Evolutionary conservation across 768 basidiomycete genomes (phyloP), one percentile per base, ranked within the genome.

Genomic region (Kwoniella bestiolae): DNA sequence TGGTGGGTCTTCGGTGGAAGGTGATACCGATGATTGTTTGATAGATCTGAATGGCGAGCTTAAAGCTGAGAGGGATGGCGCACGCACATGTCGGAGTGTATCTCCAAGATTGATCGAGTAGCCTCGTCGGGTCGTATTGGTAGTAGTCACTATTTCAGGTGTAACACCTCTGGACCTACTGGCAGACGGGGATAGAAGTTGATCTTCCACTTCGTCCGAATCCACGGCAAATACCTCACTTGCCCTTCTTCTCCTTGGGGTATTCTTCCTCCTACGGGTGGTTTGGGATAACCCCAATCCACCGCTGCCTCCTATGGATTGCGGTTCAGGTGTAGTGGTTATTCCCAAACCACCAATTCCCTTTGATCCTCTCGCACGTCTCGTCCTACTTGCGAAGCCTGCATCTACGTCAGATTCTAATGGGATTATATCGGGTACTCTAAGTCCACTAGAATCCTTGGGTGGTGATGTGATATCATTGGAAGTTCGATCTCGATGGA

Each of bases 341-440:
- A 66, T 63, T 18, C 38, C 56, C n/a, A 65, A 46, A 26, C 25
- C 61, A 62, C 70, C 63, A 51, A 66, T 41, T 35, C 51, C 85
- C 67, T 83, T 85, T 70, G 85, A 87, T 62, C 86, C 86, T 82
- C 85, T 84, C 29, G 83, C 82, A 16, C 64, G 63, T 18, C 69
- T 47, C 21, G 86, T 85, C 2, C 86, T 85, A 57, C 85, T 85
- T 38, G 83, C 81, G 73, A 90, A 90, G 0, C 89, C 89, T 4
- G 83, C 84, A 80, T 93, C 92, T 0, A 86, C 86, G 75, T 94
- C 92, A 0, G 90, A 89, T 71, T 93, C 92, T 60, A 90, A 84
- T 8, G 91, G 86, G 35, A 91, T 78, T 9, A 90, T 88, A 9
- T 81, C 80, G 28, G 89, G 87, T 14, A 82, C 66, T 69, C 65